phyloP scores from a whole-genome alignment of 345 rosid species.

The Balakata baccata region DNA sequence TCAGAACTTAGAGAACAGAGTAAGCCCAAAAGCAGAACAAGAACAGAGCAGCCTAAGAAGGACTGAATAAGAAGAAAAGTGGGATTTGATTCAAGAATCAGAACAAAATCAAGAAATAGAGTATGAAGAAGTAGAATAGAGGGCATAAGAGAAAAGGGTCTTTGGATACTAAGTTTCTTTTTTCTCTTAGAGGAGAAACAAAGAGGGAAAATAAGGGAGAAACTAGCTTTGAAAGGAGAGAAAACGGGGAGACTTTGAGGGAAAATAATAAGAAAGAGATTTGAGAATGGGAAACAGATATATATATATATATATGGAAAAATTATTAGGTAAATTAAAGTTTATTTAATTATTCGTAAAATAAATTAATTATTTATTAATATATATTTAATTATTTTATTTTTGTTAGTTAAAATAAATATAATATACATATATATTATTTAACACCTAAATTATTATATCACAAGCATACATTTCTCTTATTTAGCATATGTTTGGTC shows the following conservation, averaged over 20 bases:
- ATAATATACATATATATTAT: no score
- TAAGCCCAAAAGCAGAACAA: neutral
- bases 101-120: slow-evolving; percentile 17
- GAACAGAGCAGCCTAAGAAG: slow-evolving; percentile 16
- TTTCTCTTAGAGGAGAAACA: slow-evolving; percentile 6
- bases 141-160: slow-evolving; percentile 41
- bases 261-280: slow-evolving; percentile 10
- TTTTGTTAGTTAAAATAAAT: no score
- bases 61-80: neutral
- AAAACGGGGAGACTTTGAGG: slow-evolving; percentile 2
- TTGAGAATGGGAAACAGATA: neutral
- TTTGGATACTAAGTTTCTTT: slow-evolving; percentile 14
- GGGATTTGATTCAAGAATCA: slow-evolving; percentile 21
- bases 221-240: slow-evolving; percentile 12
- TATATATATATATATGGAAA: slow-evolving; percentile 17
- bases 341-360: no score
- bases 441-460: no score
- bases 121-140: slow-evolving; percentile 10
- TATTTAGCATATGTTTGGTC: no score
- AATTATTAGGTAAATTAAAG: no score
- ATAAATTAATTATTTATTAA: no score
- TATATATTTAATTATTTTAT: no score
- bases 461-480: no score
- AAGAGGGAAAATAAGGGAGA: slow-evolving; percentile 1
- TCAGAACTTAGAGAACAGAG: neutral